Base-by-base conservation (phyloP, 2,329 filamentous ascomycete species). In the Lasiodiplodia citricola region DNA sequence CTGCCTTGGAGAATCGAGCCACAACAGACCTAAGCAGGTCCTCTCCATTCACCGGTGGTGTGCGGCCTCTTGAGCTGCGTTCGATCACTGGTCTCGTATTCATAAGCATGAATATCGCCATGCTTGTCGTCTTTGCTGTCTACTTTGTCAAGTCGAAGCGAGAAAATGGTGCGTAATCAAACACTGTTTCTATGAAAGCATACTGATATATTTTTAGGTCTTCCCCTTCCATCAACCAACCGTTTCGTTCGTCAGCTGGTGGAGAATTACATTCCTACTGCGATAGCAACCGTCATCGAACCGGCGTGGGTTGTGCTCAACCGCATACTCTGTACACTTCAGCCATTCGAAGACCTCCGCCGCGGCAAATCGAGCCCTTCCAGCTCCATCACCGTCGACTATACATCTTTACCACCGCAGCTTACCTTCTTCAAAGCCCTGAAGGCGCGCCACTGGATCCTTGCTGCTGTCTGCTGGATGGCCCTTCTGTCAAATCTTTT, bases 261-360 rank as follows among this genome's bases (percentile, higher is more conserved):
- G 0, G 77, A 82, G 55, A 84, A 82, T 56, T 89, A 88, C 60
- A 75, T 89, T 0, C 87, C 87, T 0, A 88, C 86, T 0, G 78
- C 82, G 0, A 77, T 89, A 3, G 84, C 87, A 0, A 89, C 87
- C 0, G 65, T 88, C 0, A 78, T 89, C 0, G 88, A 90, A 44
- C 87, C 88, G 0, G 80, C 86, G 1, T 88, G 87, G 84, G 76
- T 87, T 0, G 72, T 89, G 0, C 68, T 90, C 0, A 89, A 87
- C 52, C 80, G 87, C 0, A 66, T 86, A 0, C 71, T 88, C 0
- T 88, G 86, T 51, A 73, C 88, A 10, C 70, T 90, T 0, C 84
- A 88, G 37, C 88, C 88, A 0, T 84, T 88, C 21, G 80, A 85
- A 2, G 82, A 86, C 16, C 75, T 90, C 0, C 79, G 80, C 23